These are phyloP conservation scores for Thermothelomyces thermophilus DNA, from an alignment of 2,329 filamentous ascomycete genomes.

Conservation along the genomic window DNA sequence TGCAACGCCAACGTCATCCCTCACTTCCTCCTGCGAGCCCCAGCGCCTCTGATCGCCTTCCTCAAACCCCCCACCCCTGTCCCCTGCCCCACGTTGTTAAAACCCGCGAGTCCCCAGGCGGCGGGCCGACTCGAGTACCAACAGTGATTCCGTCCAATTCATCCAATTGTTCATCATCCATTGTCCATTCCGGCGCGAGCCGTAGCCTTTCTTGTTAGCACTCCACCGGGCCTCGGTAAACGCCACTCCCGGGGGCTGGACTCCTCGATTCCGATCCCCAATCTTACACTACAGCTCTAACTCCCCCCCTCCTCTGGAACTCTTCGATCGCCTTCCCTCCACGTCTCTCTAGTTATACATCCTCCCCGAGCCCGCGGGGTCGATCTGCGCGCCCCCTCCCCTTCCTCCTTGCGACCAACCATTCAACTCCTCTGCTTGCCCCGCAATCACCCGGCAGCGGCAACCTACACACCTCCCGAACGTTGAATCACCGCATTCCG, in stretches of 20 bases:
- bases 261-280: constrained; percentile 14
- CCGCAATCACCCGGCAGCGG: constrained; percentile 3
- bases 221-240: constrained; percentile 13
- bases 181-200: neutral
- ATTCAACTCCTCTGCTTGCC: neutral
- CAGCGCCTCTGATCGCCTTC: constrained; percentile 8
- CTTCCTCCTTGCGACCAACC: neutral
- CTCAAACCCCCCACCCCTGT: constrained; percentile 8
- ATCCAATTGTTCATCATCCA: neutral
- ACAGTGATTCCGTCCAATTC: neutral
- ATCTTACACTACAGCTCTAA: constrained; percentile 7
- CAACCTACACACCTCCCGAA: neutral
- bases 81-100: constrained; percentile 12
- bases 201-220: neutral
- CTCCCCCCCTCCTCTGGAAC: neutral
- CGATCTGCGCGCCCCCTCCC: no score
- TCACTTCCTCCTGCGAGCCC: constrained; percentile 2
- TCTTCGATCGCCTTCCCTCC: neutral
- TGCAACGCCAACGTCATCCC: constrained; percentile 17
- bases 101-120: constrained; percentile 13
- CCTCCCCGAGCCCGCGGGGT: neutral
- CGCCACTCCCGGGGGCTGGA: constrained; percentile 8
- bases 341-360: neutral
- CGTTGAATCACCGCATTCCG: neutral
- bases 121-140: neutral